Evolutionary conservation across 2,329 filamentous ascomycete species (phyloP), one percentile per base, ranked within the genome.

Genomic region (Periconia macrospinosa): DNA sequence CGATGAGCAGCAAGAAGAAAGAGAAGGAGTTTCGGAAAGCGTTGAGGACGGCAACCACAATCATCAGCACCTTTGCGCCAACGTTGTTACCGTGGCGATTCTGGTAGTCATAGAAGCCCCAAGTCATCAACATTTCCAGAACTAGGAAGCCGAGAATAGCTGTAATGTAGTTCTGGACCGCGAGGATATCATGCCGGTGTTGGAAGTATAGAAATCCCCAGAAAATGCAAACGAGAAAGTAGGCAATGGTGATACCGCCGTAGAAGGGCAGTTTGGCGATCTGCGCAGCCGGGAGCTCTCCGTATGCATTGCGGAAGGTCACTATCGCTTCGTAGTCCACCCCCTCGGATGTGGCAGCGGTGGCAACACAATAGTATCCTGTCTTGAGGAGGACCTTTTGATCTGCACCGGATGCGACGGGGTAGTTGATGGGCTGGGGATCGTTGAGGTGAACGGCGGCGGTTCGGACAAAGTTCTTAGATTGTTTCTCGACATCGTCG

Each of bases 91-190:
- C 94, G 69, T 96, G 86, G 40, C 89, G 85, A 74, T 99, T 99
- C 70, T 96, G 86, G 72, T 90, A 97, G 76, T 99, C 94, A 74
- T 97, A 99, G 78, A 96, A 99, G 42, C 91, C 92, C 94, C 94
- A 99, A 1, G 94, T 99, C 85, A 97, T 92, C 68, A 97, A 80
- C 87, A 97, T 96, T 74, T 99, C 94, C 15, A 97, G 77, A 15
- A 97, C 91, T 42, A 99, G 79, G 77, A 99, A 99, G 49, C 94
- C 86, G 47, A 99, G 81, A 56, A 97, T 99, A 10, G 94, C 93
- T 0, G 94, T 99, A 65, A 99, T 97, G 75, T 99, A 99, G 73
- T 99, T 99, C 75, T 99, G 94, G 2, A 99, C 94, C 15, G 95
- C 89, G 68, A 99, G 79, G 58, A 99, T 97, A 74, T 99, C 94